Conservation (phyloP, 306 rosid genomes). For the Psophocarpus tetragonolobus region DNA sequence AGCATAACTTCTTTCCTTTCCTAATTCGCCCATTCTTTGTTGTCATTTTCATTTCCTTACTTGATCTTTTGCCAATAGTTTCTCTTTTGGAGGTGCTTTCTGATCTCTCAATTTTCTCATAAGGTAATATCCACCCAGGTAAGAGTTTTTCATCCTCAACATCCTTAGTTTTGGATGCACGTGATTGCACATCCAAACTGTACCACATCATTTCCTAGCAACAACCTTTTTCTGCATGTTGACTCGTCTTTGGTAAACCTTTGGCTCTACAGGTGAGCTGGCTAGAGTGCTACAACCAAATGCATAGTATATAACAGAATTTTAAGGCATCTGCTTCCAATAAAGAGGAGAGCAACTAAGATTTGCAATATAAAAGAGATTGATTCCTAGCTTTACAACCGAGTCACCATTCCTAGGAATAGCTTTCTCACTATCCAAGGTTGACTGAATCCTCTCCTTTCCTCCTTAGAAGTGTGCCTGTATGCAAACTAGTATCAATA, state of each 20-base stretch:
- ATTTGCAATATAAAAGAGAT: constrained; percentile 94
- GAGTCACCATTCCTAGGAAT: constrained; percentile 89
- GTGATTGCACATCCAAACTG: constrained; percentile 97
- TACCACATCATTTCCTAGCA: constrained; percentile 99
- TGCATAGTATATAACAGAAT: constrained; percentile 85
- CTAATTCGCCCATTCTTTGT: constrained; percentile 42
- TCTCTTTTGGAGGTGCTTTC: constrained; percentile 47
- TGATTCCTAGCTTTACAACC: constrained; percentile 96
- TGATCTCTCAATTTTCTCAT: constrained; percentile 58
- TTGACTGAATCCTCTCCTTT: constrained; percentile 79
- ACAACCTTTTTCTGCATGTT: constrained; percentile 77
- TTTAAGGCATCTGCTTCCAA: constrained; percentile 98
- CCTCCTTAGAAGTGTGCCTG: constrained; percentile 70
- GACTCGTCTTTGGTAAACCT: constrained; percentile 70
- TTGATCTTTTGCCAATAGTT: constrained; percentile 46
- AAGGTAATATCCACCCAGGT: constrained; percentile 50
- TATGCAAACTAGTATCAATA: constrained; percentile 35
- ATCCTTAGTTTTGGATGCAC: constrained; percentile 83
- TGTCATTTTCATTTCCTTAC: constrained; percentile 73
- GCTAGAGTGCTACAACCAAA: constrained; percentile 78
- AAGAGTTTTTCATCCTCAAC: constrained; percentile 52
- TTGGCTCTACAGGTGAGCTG: constrained; percentile 55
- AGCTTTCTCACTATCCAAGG: constrained; percentile 92
- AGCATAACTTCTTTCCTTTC: constrained; percentile 55
- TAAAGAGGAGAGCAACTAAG: constrained; percentile 93